Conservation (phyloP, 2,329 filamentous ascomycete species). For the Claviceps pazoutovae region DNA sequence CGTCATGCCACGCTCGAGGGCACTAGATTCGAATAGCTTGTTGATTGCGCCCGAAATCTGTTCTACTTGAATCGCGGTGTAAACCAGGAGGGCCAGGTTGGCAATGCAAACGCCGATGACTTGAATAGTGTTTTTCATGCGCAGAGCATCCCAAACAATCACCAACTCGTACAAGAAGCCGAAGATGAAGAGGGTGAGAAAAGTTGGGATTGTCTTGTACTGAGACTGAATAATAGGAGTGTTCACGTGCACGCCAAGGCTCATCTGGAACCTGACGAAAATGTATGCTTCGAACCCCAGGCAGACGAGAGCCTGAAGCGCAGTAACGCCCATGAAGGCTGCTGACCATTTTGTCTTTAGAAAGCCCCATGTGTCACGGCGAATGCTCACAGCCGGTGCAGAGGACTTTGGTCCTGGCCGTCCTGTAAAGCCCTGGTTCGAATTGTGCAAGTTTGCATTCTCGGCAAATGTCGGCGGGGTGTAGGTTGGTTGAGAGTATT, state of each 20-base stretch:
- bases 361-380: conserved; percentile 44
- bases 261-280: conserved; percentile 72
- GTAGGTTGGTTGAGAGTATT: conserved; percentile 14
- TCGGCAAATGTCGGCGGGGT: conserved; percentile 16
- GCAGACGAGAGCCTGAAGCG: conserved; percentile 65
- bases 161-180: conserved; percentile 86
- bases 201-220: conserved; percentile 73
- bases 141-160: conserved; percentile 83
- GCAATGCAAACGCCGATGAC: conserved; percentile 89
- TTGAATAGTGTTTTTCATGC: conserved; percentile 96
- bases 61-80: conserved; percentile 83
- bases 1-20: conserved; percentile 26
- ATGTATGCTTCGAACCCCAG: conserved; percentile 86
- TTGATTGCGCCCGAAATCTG: conserved; percentile 68
- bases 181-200: conserved; percentile 92
- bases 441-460: conserved; percentile 16
- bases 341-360: conserved; percentile 81
- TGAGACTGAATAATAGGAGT: conserved; percentile 32
- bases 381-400: conserved; percentile 17
- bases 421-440: conserved; percentile 23
- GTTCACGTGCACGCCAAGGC: conserved; percentile 29
- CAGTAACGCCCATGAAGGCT: conserved; percentile 61
- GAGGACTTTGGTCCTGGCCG: conserved; percentile 24
- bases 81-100: conserved; percentile 82
- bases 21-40: conserved; percentile 30